Evolutionary conservation across 2,329 filamentous ascomycete genomes (phyloP).

Genomic region (Corynespora cassiicola): DNA sequence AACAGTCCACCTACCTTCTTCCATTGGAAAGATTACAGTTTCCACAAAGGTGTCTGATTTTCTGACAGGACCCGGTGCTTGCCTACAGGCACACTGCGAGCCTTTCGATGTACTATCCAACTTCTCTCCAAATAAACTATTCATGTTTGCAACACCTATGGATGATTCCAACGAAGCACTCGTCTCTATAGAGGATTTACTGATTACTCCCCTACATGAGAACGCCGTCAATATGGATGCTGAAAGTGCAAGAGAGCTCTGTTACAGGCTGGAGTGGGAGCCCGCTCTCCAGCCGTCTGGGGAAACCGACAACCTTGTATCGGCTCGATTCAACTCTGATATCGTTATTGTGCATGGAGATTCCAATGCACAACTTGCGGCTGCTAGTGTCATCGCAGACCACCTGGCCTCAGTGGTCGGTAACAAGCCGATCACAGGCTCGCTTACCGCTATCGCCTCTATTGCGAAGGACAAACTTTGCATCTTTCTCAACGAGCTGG

Average conservation of each 20-base stretch:
- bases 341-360: no score
- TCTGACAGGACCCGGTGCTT: constrained; percentile 6
- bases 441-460: constrained; percentile 2
- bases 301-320: no score
- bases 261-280: constrained; percentile 37
- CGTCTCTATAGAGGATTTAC: constrained; percentile 27
- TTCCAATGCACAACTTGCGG: no score
- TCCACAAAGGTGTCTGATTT: constrained; percentile 15
- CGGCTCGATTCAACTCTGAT: no score
- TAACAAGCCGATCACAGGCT: constrained; percentile 18
- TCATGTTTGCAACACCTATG: constrained; percentile 34
- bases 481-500: constrained; percentile 19
- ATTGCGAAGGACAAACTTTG: constrained; percentile 19
- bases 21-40: constrained; percentile 28
- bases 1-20: constrained; percentile 28
- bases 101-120: constrained; percentile 9
- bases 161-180: constrained; percentile 18
- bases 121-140: constrained; percentile 22
- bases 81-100: constrained; percentile 22
- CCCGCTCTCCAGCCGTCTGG: constrained; percentile 13
- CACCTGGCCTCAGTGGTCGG: no score
- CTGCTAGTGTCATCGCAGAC: no score
- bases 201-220: constrained; percentile 27
- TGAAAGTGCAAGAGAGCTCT: constrained; percentile 24
- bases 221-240: constrained; percentile 8